phyloP scores from a whole-genome alignment of 1,139 yeast genomes.

The Magnusiomyces suaveolens region DNA sequence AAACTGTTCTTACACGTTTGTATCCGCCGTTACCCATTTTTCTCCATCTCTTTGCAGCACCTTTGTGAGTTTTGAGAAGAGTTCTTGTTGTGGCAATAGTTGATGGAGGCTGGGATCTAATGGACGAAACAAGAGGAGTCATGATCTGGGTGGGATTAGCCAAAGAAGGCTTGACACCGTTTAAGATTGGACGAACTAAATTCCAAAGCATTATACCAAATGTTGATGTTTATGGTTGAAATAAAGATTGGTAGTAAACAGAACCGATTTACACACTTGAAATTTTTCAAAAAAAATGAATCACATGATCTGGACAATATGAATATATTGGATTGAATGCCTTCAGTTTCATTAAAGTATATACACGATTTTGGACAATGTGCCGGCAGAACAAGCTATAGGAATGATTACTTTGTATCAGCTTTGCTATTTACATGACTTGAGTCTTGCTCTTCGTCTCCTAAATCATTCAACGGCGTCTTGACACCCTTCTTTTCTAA shows the following conservation, averaged over 20 bases:
- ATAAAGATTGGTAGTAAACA: background rate
- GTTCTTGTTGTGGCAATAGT: constrained; percentile 29
- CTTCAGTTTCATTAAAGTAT: too few species aligned
- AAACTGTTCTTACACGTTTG: constrained; percentile 32
- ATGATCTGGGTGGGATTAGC: background rate
- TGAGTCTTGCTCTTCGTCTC: too few species aligned
- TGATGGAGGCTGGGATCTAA: background rate
- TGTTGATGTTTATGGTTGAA: too few species aligned
- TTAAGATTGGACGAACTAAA: background rate
- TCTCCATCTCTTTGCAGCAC: constrained; percentile 78
- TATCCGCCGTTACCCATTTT: constrained; percentile 52
- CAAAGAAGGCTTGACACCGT: background rate
- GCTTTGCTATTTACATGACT: too few species aligned
- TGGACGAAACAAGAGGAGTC: constrained; percentile 1
- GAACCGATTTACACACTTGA: background rate
- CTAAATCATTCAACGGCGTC: constrained; percentile 41
- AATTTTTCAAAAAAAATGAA: background rate
- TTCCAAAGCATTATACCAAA: background rate
- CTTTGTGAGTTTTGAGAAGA: constrained; percentile 54
- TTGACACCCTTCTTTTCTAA: constrained; percentile 61
- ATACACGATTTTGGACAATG: too few species aligned
- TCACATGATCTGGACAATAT: too few species aligned
- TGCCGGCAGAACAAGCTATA: too few species aligned
- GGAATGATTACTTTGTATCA: too few species aligned
- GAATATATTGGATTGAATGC: too few species aligned